Evolutionary conservation across 352 stramenopile species (phyloP), one percentile per base, ranked within the genome.

Genomic region (Phytophthora cactorum): DNA sequence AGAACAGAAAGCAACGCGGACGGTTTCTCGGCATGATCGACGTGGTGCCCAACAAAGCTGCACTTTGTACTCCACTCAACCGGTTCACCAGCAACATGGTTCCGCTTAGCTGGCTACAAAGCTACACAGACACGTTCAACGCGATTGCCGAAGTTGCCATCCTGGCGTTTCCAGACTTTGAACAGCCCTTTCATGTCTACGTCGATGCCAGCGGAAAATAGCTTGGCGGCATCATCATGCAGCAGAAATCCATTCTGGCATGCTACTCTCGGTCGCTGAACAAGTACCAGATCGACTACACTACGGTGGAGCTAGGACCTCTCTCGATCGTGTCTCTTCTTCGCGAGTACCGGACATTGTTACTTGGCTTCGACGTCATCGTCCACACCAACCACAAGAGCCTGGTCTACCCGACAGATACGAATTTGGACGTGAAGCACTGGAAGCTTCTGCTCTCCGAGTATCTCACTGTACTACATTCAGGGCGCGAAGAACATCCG

Each of bases 271-370:
- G 41, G 5, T 15, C 3, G 8, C 14, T 46, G 12, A 51, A 51
- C 44, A 51, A 51, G 44, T 17, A 31, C 44, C 44, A 51, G n/a
- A 28, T 51, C 44, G 34, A 31, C 22, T 31, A 31, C 25, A 51
- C 44, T 0, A 32, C 17, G n/a, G 31, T 51, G 44, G 22, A 51
- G 44, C 22, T 1, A 4, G 44, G 34, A 14, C 44, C 6, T 4
- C 22, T 51, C 9, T 51, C 22, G 44, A 51, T 51, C 44, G 44
- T 51, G n/a, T 15, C 9, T 3, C n/a, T 51, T 10, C 44, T 51
- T 51, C 44, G 44, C 22, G 44, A 32, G 22, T 51, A 51, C 15
- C 41, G 8, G 22, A 28, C 41, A 32, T 32, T 3, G 4, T 51
- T 51, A 5, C 44, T 51, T 14, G 44, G 22, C n/a, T 51, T 51